Evolutionary conservation across 495 filamentous ascomycete species (phyloP), one percentile per base, ranked within the genome.

Genomic region (Melanomma pulvis-pyrius): DNA sequence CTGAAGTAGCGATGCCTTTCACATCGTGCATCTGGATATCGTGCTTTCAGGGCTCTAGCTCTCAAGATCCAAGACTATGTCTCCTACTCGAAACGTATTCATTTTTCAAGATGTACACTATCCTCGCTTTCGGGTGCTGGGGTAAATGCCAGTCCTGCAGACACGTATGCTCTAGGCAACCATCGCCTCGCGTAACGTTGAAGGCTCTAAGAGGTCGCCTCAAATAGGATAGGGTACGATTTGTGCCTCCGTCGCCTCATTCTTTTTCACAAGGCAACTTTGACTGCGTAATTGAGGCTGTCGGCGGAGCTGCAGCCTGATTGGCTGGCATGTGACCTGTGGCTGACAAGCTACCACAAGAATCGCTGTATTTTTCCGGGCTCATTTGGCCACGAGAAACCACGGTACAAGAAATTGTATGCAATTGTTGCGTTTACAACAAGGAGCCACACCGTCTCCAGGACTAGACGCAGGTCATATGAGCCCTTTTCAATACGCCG

Each of bases 321-420:
- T 68, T 62, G 65, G 65, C 26, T 36, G 41, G 22, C 54, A 53
- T 25, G 46, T 50, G 52, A 49, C 3, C 15, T 54, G 8, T 32
- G 51, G 11, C 30, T 8, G 22, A 32, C 39, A 17, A 41, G n/a
- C 47, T 25, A 96, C 93, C 93, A 98, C 90, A 98, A 91, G 71
- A 98, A 98, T 63, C 93, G 82, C 81, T 97, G 93, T 62, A 91
- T 77, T 70, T 81, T 87, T 29, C 92, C 92, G 29, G 82, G 85
- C 74, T 96, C 92, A 68, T 89, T 83, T 25, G 80, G 76, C 93
- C 93, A 97, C 67, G 85, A 82, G 74, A 96, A 98, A 1, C 87
- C 88, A 73, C 84, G 81, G 69, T 85, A 85, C 54, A 97, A 72
- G 71, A 98, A 97, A 39, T 96, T 77, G 74, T 90, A 92, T 68